Conservation (phyloP, 306 rosid genomes). For the Trifolium repens region DNA sequence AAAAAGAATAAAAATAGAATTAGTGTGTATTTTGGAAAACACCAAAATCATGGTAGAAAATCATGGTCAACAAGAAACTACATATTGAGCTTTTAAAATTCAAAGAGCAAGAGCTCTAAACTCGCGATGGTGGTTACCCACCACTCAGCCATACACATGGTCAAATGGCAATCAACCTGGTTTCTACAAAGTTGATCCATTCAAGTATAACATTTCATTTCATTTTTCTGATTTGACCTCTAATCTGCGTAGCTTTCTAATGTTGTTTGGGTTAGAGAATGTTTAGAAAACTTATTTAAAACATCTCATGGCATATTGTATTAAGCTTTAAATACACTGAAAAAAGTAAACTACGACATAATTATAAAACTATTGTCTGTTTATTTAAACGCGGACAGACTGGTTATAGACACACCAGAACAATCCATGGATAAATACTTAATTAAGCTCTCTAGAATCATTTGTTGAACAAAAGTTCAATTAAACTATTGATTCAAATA, state of each 20-base stretch:
- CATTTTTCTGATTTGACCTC: not conserved
- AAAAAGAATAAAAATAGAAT: conserved; percentile 1
- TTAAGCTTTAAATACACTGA: not conserved
- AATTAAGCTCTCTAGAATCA: not conserved
- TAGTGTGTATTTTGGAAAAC: not conserved
- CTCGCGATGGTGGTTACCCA: not conserved
- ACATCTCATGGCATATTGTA: not conserved
- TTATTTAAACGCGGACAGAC: not conserved
- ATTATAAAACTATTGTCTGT: not conserved
- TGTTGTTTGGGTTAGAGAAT: not conserved
- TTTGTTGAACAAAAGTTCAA: not conserved
- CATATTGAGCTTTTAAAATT: not conserved
- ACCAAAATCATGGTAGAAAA: not conserved
- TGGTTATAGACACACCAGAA: not conserved
- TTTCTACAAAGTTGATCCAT: not conserved
- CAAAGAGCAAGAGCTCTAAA: not conserved
- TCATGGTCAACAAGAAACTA: not conserved
- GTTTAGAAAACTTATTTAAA: not conserved
- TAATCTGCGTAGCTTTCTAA: not conserved
- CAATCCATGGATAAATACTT: not conserved
- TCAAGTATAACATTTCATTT: not conserved
- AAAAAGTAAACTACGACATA: not conserved
- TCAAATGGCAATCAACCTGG: not conserved
- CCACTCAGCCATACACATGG: not conserved
- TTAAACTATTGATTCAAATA: not conserved